A percentile compares a stretch with the other conserved stretches of the same genome.
phyloP scores from a whole-genome alignment of 441 rosid species.

The Pelargonium citronellum region DNA sequence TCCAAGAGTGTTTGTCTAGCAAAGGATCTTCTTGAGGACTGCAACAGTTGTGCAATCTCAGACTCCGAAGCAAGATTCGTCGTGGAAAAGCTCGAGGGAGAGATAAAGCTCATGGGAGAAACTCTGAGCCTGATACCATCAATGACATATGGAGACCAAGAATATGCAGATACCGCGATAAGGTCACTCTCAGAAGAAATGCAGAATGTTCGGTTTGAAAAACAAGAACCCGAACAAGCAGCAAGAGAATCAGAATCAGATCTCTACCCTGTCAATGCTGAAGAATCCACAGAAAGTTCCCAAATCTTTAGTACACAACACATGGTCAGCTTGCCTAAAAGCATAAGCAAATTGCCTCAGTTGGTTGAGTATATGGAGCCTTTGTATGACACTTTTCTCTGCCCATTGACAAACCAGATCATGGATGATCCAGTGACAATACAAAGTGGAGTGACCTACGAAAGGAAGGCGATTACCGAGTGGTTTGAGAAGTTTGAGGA shows the following conservation, averaged over 20 bases:
- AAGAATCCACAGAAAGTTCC: conserved; percentile 35
- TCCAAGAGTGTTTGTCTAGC: conserved; percentile 38
- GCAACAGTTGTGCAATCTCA: conserved; percentile 23
- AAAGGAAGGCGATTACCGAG: conserved; percentile 51
- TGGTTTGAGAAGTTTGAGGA: conserved; percentile 50
- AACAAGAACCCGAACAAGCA: conserved; percentile 21
- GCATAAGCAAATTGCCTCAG: conserved; percentile 32
- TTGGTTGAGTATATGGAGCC: conserved; percentile 59
- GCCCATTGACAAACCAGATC: conserved; percentile 67
- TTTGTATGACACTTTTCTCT: conserved; percentile 63
- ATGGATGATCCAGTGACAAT: conserved; percentile 88
- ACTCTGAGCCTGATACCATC: conserved; percentile 58
- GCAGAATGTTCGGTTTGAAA: conserved; percentile 41
- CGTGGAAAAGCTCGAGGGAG: conserved; percentile 39
- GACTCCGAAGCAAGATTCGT: conserved; percentile 37
- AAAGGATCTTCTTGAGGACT: conserved; percentile 39
- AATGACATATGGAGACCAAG: conserved; percentile 41
- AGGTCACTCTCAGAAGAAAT: conserved; percentile 59
- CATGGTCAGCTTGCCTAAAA: too few relatives aligned
- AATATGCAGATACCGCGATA: conserved; percentile 51
- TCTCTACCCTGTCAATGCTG: conserved; percentile 48
- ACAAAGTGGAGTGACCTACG: conserved; percentile 74
- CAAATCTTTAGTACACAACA: conserved; percentile 12
- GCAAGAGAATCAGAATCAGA: conserved; percentile 38
- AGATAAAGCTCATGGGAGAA: conserved; percentile 47